Evolutionary conservation across 345 rosid genomes (phyloP).

Genomic region (Pseudoturritis turrita): DNA sequence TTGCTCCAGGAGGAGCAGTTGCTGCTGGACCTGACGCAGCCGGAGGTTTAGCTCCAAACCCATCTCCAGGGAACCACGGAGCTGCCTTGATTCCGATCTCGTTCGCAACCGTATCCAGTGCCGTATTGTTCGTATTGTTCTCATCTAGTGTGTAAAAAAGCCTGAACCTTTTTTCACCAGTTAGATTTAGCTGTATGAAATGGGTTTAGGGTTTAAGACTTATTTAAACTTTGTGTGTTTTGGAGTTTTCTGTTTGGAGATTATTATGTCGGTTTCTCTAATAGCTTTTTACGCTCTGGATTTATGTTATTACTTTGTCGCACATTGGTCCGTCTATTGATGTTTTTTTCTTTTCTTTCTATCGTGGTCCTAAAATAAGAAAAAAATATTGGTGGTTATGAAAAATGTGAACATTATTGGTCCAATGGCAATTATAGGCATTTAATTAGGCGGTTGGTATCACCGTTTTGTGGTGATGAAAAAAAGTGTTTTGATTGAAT

Average conservation of each 20-base stretch:
- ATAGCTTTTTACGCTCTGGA: background rate
- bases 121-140: slow-evolving; percentile 3
- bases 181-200: slow-evolving; percentile 16
- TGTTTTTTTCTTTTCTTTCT: background rate
- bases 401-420: background rate
- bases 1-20: slow-evolving; percentile 27
- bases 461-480: too few relatives aligned
- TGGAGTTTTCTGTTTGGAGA: slow-evolving; percentile 3
- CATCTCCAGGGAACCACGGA: slow-evolving; percentile 20
- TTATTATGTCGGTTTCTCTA: background rate
- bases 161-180: background rate
- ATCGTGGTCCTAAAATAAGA: background rate
- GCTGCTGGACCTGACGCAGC: slow-evolving; percentile 20
- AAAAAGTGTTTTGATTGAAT: too few relatives aligned
- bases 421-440: background rate
- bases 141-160: background rate
- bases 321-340: background rate
- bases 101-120: background rate
- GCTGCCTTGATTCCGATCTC: slow-evolving; percentile 22
- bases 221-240: background rate
- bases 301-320: background rate
- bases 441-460: too few relatives aligned
- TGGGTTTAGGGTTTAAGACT: background rate
- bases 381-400: background rate
- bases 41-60: slow-evolving; percentile 15